Evolutionary conservation across 2,329 filamentous ascomycete species (phyloP), one percentile per base, ranked within the genome.

Genomic region (Lasiodiplodia citricola): DNA sequence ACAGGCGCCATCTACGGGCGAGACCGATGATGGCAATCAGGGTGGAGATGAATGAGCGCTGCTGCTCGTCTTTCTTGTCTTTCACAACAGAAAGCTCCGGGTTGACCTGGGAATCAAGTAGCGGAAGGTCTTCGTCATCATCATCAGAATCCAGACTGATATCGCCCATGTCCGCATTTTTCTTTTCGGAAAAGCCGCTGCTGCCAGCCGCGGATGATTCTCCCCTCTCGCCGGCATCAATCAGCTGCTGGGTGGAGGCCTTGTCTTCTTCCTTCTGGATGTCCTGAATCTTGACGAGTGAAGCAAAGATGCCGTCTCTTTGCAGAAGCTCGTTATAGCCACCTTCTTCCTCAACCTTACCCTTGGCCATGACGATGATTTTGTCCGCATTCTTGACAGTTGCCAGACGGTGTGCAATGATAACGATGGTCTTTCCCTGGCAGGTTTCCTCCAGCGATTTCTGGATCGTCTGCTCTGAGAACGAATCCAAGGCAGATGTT

Each of bases 391-490:
- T 73, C 56, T 75, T 72, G 31, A 82, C 75, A 1, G 80, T 82
- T 8, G 74, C 75, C 35, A 82, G 71, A 1, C 80, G 74, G 74
- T 83, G 81, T 6, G 81, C 80, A 4, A 83, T 78, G 2, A 79
- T 79, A 23, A 83, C 75, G 56, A 80, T 82, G 0, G 80, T 83
- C 16, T 80, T 72, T 7, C 73, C 76, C 11, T 87, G 31, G 72
- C 75, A 54, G 83, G 83, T 81, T 23, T 75, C 71, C 56, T 93
- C 90, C 74, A 94, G 88, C 0, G 91, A 90, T 1, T 82, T 83
- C 77, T 94, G 90, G 13, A 92, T 88, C 1, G 90, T 80, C 71
- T 86, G 86, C 75, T 92, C 90, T 3, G 67, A 67, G 47, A 63
- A 64, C 16, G 69, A 66, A 38, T 70, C 69, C 23, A 70, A 50